phyloP scores from a whole-genome alignment of 805 yeast species.

The Candida boidinii region DNA sequence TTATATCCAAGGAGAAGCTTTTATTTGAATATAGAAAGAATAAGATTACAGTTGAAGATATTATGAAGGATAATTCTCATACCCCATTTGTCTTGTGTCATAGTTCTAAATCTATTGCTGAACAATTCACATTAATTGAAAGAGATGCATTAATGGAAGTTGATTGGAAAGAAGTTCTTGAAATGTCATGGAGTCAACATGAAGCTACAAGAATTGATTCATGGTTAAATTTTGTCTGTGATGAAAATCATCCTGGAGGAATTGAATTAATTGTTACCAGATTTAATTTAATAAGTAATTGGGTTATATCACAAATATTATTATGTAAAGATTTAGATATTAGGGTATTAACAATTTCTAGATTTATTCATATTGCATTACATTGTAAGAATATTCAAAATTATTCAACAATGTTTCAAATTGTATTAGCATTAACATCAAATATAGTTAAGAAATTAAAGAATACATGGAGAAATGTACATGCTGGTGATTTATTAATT shows the following conservation, averaged over 20 bases:
- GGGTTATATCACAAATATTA: conserved; percentile 85
- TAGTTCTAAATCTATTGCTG: conserved; percentile 57
- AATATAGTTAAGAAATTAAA: conserved; percentile 48
- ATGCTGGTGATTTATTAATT: conserved; percentile 61
- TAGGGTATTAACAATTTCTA: conserved; percentile 63
- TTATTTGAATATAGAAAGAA: conserved; percentile 6
- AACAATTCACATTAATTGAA: conserved; percentile 83
- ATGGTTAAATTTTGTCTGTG: conserved; percentile 72
- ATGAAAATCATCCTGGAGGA: conserved; percentile 43
- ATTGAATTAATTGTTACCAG: conserved; percentile 76
- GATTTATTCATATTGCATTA: conserved; percentile 81
- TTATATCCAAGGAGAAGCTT: background rate
- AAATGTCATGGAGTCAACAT: conserved; percentile 62
- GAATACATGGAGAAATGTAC: conserved; percentile 67
- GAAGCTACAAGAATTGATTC: conserved; percentile 64
- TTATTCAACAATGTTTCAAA: conserved; percentile 81
- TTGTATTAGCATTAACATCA: conserved; percentile 72
- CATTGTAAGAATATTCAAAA: conserved; percentile 68
- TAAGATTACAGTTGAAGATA: conserved; percentile 26
- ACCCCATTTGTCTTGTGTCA: conserved; percentile 75
- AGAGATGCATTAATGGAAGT: conserved; percentile 74
- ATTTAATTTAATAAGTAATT: conserved; percentile 81
- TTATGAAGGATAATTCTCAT: conserved; percentile 46
- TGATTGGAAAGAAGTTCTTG: conserved; percentile 87
- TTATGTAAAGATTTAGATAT: conserved; percentile 54